Conservation (phyloP, 305 asterid species). For the Fraxinus sp. region DNA sequence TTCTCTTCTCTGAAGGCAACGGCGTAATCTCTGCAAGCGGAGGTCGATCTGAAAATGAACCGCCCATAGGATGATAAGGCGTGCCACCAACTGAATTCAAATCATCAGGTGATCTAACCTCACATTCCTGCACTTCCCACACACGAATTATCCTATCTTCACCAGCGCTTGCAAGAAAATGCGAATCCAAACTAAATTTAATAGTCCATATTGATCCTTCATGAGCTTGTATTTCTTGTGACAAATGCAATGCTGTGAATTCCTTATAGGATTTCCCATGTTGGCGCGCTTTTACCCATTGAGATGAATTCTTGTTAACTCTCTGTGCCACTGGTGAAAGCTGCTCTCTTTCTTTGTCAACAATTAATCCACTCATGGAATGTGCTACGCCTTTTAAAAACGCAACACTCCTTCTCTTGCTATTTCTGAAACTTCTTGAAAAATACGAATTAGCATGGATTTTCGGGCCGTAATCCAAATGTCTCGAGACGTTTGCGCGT, state of each 20-base stretch:
- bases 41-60: conserved; percentile 42
- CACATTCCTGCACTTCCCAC: conserved; percentile 98
- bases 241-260: conserved; percentile 73
- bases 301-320: conserved; percentile 42
- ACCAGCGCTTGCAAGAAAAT: conserved; percentile 77
- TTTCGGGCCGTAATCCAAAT: conserved; percentile 44
- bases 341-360: conserved; percentile 51
- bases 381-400: conserved; percentile 59
- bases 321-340: conserved; percentile 31
- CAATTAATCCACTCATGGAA: conserved; percentile 41
- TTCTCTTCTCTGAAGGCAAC: conserved; percentile 50
- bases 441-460: conserved; percentile 45
- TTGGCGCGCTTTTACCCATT: conserved; percentile 77
- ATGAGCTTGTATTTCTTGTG: conserved; percentile 90
- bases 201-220: conserved; percentile 86
- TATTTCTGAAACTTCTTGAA: conserved; percentile 66
- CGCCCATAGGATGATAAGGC: conserved; percentile 60
- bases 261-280: conserved; percentile 77
- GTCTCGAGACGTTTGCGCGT: conserved; percentile 39
- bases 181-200: conserved; percentile 64
- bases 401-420: conserved; percentile 78
- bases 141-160: conserved; percentile 77
- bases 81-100: conserved; percentile 36
- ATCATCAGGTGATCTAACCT: conserved; percentile 52
- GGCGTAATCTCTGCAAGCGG: conserved; percentile 60